These are phyloP conservation scores for Kwoniella europaea DNA, from an alignment of 768 basidiomycete genomes.

Conservation along the genomic window DNA sequence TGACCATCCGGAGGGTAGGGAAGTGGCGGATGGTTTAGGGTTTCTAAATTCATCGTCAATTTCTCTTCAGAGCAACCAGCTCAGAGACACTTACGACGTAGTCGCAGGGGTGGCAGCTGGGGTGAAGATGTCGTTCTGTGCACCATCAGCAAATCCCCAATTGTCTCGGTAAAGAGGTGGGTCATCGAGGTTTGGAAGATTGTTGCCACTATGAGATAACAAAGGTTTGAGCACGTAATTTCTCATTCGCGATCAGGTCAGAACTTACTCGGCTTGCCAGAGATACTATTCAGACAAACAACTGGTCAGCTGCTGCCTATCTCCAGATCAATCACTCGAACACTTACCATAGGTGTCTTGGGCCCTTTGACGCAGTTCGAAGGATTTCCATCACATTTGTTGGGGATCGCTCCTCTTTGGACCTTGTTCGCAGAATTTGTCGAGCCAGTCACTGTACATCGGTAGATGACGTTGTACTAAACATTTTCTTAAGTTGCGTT, in stretches of 20 bases:
- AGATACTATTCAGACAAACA: constrained; percentile 4
- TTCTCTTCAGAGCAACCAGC: background rate
- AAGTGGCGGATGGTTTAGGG: constrained; percentile 11
- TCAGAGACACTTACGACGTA: background rate
- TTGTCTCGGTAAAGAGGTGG: constrained; percentile 66
- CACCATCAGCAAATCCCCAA: constrained; percentile 74
- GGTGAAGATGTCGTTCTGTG: constrained; percentile 73
- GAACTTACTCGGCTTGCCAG: constrained; percentile 22
- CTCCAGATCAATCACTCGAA: background rate
- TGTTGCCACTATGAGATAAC: constrained; percentile 30
- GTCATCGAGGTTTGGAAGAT: constrained; percentile 17
- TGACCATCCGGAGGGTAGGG: constrained; percentile 24
- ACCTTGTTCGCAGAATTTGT: constrained; percentile 27
- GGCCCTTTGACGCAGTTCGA: constrained; percentile 33
- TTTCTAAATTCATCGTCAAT: background rate
- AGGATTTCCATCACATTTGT: constrained; percentile 29
- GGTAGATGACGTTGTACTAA: constrained; percentile 42
- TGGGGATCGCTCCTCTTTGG: constrained; percentile 25
- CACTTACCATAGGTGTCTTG: constrained; percentile 60
- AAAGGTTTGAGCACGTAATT: background rate
- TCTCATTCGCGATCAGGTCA: background rate
- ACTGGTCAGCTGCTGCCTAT: constrained; percentile 1
- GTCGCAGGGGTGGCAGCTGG: constrained; percentile 13
- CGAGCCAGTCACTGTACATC: constrained; percentile 41
- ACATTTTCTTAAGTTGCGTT: constrained; percentile 1